Evolutionary conservation across 2,329 filamentous ascomycete species (phyloP), one percentile per base, ranked within the genome.

Genomic region (Pseudogymnoascus pannorum): DNA sequence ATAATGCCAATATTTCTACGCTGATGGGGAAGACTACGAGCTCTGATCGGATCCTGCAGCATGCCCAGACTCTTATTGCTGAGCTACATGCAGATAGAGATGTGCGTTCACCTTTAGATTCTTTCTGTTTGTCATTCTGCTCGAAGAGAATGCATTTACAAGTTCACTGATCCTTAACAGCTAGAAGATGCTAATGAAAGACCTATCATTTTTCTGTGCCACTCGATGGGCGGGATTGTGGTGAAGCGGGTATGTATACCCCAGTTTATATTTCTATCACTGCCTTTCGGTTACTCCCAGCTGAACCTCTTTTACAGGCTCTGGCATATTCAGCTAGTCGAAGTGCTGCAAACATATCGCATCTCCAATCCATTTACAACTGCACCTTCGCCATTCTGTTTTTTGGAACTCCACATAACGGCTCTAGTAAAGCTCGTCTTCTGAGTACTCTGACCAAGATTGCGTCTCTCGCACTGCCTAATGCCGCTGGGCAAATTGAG

Each of bases 141-240:
- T 38, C 6, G 35, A 16, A 36, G 14, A 36, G 14, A 8, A 16
- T 7, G 35, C 35, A 38, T 16, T 16, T 38, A 38, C 35, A 16
- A 38, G 14, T 38, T 38, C 35, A 38, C 35, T 38, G 6, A 38
- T 16, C n/a, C 35, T 38, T 2, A 38, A 38, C 6, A 74, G 72
- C 64, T 71, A 35, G 70, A 73, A 61, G 66, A 70, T 61, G 68
- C 67, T 22, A 65, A 64, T 35, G 58, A 71, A 24, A 72, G 70
- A 61, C 74, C 73, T 7, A 75, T 76, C 35, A 73, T 75, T 22
- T 76, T 75, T 63, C 35, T 75, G n/a, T 75, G 73, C 51, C 73
- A 75, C 64, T 75, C 74, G 11, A 67, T 76, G 3, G 74, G 74
- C 26, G 74, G 74, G 1, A 72, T 75, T 24, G 70, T 76, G 58